A percentile compares a stretch with the other conserved stretches of the same genome.
These are phyloP conservation scores for Ceratonia siliqua DNA, from an alignment of 306 rosid genomes.

Conservation along the genomic window DNA sequence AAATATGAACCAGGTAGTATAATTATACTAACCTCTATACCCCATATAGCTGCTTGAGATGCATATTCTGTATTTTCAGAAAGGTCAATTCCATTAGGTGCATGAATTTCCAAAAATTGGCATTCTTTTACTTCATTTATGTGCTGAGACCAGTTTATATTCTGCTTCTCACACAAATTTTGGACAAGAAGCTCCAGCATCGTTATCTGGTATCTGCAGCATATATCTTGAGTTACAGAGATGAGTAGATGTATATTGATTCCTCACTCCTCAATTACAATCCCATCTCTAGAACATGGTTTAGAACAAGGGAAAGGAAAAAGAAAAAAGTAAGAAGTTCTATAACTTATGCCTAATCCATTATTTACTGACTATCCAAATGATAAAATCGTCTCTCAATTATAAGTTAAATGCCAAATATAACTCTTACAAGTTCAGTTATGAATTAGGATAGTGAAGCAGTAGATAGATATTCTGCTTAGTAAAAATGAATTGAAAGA, in stretches of 20 bases:
- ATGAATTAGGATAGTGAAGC: not conserved
- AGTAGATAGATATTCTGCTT: not conserved
- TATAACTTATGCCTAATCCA: not conserved
- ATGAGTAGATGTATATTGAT: not conserved
- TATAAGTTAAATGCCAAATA: too few relatives aligned
- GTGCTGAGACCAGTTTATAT: conserved; percentile 50
- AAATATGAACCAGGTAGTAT: conserved; percentile 10
- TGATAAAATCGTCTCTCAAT: not conserved
- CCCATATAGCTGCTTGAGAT: conserved; percentile 96
- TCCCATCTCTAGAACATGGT: not conserved
- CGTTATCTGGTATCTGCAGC: conserved; percentile 80
- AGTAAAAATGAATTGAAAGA: not conserved
- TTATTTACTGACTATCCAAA: not conserved
- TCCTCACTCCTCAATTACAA: conserved; percentile 3
- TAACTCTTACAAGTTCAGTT: not conserved
- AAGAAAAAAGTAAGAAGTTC: not conserved
- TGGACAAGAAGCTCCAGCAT: conserved; percentile 71
- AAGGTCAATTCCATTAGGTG: conserved; percentile 81
- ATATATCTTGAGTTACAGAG: conserved; percentile 24
- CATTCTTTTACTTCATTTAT: conserved; percentile 49
- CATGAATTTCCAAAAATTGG: conserved; percentile 69
- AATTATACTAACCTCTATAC: conserved; percentile 78
- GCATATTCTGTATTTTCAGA: conserved; percentile 80
- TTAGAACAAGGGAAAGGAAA: conserved; percentile 1
- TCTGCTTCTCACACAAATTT: conserved; percentile 51